A percentile compares a stretch with the other conserved stretches of the same genome.
Conservation (phyloP, 139 green algal species). For the Spirogloea muscicola region DNA sequence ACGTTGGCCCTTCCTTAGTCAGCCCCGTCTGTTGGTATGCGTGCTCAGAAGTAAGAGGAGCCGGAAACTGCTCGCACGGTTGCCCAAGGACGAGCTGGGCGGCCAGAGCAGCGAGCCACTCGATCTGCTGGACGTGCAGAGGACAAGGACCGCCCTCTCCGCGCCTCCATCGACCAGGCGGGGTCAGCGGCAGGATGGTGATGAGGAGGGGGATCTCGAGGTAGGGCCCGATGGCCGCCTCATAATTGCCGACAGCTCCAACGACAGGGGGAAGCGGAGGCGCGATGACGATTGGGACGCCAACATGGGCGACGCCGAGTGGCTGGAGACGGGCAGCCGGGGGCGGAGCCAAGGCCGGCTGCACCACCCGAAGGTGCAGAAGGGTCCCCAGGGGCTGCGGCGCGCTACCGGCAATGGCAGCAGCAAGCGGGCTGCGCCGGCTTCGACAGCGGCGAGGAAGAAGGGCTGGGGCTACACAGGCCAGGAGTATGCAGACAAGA, state of each 20-base stretch:
- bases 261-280: conserved; percentile 21
- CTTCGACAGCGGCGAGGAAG: conserved; percentile 9
- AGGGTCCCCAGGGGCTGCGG: too few relatives aligned
- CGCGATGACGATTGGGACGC: too few relatives aligned
- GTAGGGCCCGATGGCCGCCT: conserved; percentile 57
- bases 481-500: conserved; percentile 36
- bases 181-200: background rate
- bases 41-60: too few relatives aligned
- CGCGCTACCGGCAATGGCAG: conserved; percentile 22
- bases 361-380: too few relatives aligned
- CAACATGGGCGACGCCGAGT: too few relatives aligned
- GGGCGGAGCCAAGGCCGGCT: too few relatives aligned
- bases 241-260: conserved; percentile 64
- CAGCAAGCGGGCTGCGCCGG: background rate
- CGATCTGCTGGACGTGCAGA: conserved; percentile 74
- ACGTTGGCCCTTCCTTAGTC: too few relatives aligned
- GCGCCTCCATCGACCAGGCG: conserved; percentile 4
- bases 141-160: conserved; percentile 56
- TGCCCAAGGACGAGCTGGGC: conserved; percentile 27
- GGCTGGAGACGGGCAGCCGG: too few relatives aligned
- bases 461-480: conserved; percentile 13
- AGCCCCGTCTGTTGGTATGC: too few relatives aligned
- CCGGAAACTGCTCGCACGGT: conserved; percentile 6
- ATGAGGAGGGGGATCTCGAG: conserved; percentile 50
- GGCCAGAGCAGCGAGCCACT: conserved; percentile 65